Percentiles rank a stretch among this genome's conserved stretches.
phyloP scores from a whole-genome alignment of 306 rosid species.

The Citrullus mucosospermus region DNA sequence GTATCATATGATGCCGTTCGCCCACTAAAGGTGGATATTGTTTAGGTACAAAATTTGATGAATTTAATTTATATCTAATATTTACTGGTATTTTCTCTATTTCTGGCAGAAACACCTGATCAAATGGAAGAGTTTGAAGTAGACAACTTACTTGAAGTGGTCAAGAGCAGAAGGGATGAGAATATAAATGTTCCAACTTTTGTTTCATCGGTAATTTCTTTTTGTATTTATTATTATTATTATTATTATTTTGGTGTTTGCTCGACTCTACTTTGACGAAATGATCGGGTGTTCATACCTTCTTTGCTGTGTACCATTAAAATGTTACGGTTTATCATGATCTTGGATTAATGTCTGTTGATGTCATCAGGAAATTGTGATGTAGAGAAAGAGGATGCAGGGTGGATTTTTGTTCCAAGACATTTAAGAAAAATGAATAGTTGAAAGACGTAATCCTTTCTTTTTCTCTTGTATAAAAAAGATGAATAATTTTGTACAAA shows the following conservation, averaged over 20 bases:
- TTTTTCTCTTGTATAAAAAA: background rate
- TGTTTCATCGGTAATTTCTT: conserved; percentile 46
- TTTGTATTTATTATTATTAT: background rate
- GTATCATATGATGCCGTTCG: background rate
- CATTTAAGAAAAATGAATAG: background rate
- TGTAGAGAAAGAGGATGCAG: background rate
- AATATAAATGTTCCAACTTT: conserved; percentile 29
- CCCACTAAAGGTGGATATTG: background rate
- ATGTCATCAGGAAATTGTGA: background rate
- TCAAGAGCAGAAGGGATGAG: conserved; percentile 41
- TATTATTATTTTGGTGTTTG: background rate
- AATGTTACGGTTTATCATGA: background rate
- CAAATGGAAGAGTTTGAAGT: conserved; percentile 47
- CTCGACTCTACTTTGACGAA: background rate
- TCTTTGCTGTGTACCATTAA: background rate
- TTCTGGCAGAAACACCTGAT: conserved; percentile 34
- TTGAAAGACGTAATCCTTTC: background rate
- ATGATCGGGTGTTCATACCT: background rate
- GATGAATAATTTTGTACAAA: background rate
- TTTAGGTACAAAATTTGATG: background rate
- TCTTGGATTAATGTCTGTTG: background rate
- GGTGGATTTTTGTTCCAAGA: background rate
- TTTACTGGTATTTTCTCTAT: conserved; percentile 17
- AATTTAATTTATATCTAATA: conserved; percentile 12
- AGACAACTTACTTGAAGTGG: conserved; percentile 36